Percentiles rank a stretch among this genome's conserved stretches.
These are phyloP conservation scores for Eimeria nieschulzi DNA, from an alignment of 169 alveolate species.

Conservation along the genomic window DNA sequence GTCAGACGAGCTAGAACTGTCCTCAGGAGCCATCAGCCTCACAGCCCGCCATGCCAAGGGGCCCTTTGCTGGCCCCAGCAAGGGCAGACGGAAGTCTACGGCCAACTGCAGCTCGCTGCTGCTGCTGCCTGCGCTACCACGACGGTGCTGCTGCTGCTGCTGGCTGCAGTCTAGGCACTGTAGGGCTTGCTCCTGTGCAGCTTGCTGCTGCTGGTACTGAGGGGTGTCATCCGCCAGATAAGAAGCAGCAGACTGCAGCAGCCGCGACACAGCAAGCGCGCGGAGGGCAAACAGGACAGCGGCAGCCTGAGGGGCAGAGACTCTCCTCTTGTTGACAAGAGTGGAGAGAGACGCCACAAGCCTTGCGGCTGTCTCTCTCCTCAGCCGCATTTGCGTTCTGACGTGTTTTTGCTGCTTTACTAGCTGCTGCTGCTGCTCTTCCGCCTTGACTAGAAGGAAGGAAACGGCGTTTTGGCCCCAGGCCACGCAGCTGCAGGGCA, in stretches of 20 bases:
- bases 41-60: neutral
- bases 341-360: neutral
- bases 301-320: conserved; percentile 38
- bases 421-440: conserved; percentile 33
- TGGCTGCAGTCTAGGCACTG: neutral
- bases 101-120: neutral
- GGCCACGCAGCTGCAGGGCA: conserved; percentile 14
- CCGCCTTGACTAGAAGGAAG: neutral
- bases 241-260: conserved; percentile 40
- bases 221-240: neutral
- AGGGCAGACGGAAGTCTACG: conserved; percentile 15
- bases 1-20: conserved; percentile 13
- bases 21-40: conserved; percentile 1
- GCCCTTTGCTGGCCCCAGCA: neutral
- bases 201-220: neutral
- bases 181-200: neutral
- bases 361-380: conserved; percentile 30
- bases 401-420: neutral
- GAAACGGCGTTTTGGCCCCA: neutral
- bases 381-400: conserved; percentile 11
- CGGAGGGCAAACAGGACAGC: conserved; percentile 13
- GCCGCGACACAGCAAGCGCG: conserved; percentile 24
- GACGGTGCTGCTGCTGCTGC: conserved; percentile 22
- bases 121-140: conserved; percentile 3
- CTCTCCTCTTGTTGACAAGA: conserved; percentile 2